Base-by-base conservation (phyloP, 306 rosid species). In the Begonia peltatifolia region DNA sequence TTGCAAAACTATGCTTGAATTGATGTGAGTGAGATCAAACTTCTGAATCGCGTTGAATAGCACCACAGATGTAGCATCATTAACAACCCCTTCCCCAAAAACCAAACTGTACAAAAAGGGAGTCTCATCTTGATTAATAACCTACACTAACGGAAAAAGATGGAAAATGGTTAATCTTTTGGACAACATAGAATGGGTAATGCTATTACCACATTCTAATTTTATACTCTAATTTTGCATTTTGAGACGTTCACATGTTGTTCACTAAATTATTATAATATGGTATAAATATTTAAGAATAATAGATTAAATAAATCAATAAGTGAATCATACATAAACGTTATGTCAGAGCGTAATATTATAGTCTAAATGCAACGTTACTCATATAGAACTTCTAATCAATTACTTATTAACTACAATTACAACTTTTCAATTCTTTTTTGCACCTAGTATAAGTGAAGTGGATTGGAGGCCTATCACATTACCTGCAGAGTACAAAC, bases 41-140 rank as follows among this genome's bases (percentile, higher is more conserved):
- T 80, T 83, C 75, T 92, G 96, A 66, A 92, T 86, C 49, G 99
- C 99, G 48, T 92, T 83, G 69, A 92, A 81, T 69, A 92, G 96
- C 59, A 92, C 99, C 10, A 92, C 77, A 0, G 99, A 83, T 42
- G 99, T 92, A 30, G 99, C 99, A 69, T 92, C 99, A 72, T 92
- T 92, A 49, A 92, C 94, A 4, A 92, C 99, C 0, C 99, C 96
- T 48, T 92, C 99, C 50, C 95, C 99, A 57, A 92, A 92, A 46
- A 90, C 99, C 60, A 90, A 56, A 64, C 96, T 87, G 82, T 87
- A 81, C 9, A 83, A 63, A 38, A 76, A 71, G 30, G 92, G 92
- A 50, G 95, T 86, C 74, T 79, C 88, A 54, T 83, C 96, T 60
- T 84, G 96, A 79, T 87, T 79, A 68, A 87, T 94, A 75, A 87